A percentile compares a stretch with the other conserved stretches of the same genome.
phyloP scores from a whole-genome alignment of 139 green algal species.

The Chlorella ohadii region DNA sequence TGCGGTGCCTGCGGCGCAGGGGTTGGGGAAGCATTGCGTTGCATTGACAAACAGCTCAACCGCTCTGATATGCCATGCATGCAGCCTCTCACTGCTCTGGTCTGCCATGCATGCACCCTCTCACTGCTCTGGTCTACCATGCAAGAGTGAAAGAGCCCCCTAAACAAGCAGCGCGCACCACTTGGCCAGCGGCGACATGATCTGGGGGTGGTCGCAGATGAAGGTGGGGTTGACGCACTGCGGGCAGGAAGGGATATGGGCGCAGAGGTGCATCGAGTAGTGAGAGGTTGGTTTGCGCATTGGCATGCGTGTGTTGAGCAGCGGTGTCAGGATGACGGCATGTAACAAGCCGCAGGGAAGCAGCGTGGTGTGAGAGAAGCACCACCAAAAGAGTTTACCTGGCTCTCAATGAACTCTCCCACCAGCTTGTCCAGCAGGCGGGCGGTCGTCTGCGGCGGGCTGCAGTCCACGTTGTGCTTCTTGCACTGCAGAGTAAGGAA shows the following conservation, averaged over 20 bases:
- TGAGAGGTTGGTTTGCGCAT: too few relatives aligned
- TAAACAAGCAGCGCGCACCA: constrained; percentile 68
- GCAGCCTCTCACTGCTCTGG: too few relatives aligned
- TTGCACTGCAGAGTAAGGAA: constrained; percentile 44
- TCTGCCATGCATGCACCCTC: too few relatives aligned
- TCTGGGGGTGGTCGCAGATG: constrained; percentile 99
- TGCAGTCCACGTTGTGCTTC: constrained; percentile 86
- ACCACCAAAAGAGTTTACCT: too few relatives aligned
- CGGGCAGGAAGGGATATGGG: neutral
- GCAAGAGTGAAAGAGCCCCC: too few relatives aligned
- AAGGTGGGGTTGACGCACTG: constrained; percentile 95
- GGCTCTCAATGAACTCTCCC: constrained; percentile 96
- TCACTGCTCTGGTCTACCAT: too few relatives aligned
- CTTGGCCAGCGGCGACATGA: constrained; percentile 99
- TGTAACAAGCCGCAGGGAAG: too few relatives aligned
- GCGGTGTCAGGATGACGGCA: too few relatives aligned
- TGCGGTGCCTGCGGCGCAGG: constrained; percentile 75
- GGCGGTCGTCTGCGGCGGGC: constrained; percentile 88
- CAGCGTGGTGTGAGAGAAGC: too few relatives aligned
- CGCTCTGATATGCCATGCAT: too few relatives aligned
- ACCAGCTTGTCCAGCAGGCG: constrained; percentile 98
- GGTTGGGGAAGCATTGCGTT: neutral
- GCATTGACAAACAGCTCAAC: neutral
- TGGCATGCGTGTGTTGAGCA: too few relatives aligned
- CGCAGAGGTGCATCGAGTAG: too few relatives aligned